Conservation (phyloP, 495 filamentous ascomycete genomes). For the Podospora didyma region DNA sequence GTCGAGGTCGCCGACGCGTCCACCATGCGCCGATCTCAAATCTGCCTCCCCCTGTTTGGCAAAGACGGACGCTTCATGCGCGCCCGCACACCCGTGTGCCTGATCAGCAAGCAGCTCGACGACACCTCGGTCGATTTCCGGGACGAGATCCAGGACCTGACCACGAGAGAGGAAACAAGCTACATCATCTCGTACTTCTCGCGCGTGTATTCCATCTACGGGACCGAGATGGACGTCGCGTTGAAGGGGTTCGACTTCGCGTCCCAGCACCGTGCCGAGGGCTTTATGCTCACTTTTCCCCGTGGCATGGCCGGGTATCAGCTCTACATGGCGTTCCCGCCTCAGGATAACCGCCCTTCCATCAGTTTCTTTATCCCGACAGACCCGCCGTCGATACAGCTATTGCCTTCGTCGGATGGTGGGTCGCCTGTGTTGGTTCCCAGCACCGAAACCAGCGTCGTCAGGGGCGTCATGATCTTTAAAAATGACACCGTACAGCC, state of each 20-base stretch:
- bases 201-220: slow-evolving; percentile 18
- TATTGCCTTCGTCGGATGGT: no score
- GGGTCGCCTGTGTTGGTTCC: no score
- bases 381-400: background rate
- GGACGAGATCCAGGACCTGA: slow-evolving; percentile 15
- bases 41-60: slow-evolving; percentile 22
- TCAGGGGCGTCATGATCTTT: slow-evolving; percentile 13
- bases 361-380: slow-evolving; percentile 22
- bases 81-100: slow-evolving; percentile 16
- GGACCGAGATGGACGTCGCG: slow-evolving; percentile 22
- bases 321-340: slow-evolving; percentile 9
- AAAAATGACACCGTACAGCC: slow-evolving; percentile 2
- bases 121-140: background rate
- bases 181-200: slow-evolving; percentile 23
- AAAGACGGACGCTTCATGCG: slow-evolving; percentile 24
- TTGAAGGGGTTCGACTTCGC: slow-evolving; percentile 19
- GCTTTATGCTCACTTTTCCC: slow-evolving; percentile 23
- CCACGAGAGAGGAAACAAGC: slow-evolving; percentile 7
- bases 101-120: slow-evolving; percentile 14
- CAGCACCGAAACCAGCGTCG: no score
- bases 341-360: slow-evolving; percentile 4
- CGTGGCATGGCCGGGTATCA: slow-evolving; percentile 16
- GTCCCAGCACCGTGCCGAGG: background rate
- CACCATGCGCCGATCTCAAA: slow-evolving; percentile 10
- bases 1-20: slow-evolving; percentile 11